phyloP scores from a whole-genome alignment of 108 stramenopile genomes.

The Cyclotella baltica region DNA sequence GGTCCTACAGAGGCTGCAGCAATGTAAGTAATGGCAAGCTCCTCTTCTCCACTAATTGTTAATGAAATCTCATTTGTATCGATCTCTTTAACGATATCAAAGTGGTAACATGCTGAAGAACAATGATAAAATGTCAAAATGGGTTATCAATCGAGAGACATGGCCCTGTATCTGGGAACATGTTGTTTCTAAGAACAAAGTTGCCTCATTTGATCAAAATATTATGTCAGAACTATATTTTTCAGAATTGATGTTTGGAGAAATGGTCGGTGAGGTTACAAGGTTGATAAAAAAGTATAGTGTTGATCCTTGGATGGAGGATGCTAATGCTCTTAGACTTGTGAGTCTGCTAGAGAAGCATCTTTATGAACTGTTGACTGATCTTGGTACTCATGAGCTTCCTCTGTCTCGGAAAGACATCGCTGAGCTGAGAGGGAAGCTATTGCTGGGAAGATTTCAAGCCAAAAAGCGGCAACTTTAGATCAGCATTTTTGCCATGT shows the following conservation, averaged over 20 bases:
- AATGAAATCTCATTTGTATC: too few relatives aligned
- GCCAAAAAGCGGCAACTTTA: too few relatives aligned
- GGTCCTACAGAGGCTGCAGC: not conserved
- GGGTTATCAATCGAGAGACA: not conserved
- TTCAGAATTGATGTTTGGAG: not conserved
- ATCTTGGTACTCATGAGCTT: not conserved
- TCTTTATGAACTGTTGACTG: not conserved
- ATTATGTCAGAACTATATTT: not conserved
- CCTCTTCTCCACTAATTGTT: too few relatives aligned
- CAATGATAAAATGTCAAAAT: not conserved
- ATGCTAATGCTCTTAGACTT: conserved; percentile 4
- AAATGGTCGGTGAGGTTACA: conserved; percentile 7
- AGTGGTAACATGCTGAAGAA: not conserved
- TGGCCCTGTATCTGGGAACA: not conserved
- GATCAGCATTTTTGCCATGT: too few relatives aligned
- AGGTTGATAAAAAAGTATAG: conserved; percentile 14
- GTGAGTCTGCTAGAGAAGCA: conserved; percentile 7
- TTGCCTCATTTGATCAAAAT: not conserved
- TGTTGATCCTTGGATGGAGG: not conserved
- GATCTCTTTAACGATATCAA: too few relatives aligned
- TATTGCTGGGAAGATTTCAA: not conserved
- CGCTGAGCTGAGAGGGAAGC: conserved; percentile 4
- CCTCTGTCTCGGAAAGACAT: not conserved
- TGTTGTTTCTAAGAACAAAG: not conserved
- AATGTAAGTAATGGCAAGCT: too few relatives aligned